phyloP scores from a whole-genome alignment of 345 rosid species.

The Pistacia vera region DNA sequence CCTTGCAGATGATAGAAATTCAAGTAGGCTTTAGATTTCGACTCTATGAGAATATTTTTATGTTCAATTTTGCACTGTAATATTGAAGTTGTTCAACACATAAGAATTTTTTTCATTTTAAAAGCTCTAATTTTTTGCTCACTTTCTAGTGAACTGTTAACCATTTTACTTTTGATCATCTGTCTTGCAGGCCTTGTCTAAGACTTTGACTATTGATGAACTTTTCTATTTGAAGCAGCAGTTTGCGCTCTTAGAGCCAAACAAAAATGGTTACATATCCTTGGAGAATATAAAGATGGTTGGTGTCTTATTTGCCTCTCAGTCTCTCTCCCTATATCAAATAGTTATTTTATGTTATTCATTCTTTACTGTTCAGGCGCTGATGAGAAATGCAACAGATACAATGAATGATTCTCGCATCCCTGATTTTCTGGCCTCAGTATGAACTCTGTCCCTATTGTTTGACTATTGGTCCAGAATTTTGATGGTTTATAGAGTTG shows the following conservation, averaged over 20 bases:
- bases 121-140: background rate
- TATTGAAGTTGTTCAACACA: background rate
- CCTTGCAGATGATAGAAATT: background rate
- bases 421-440: slow-evolving; percentile 72
- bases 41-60: background rate
- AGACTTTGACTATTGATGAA: slow-evolving; percentile 72
- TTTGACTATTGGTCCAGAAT: slow-evolving; percentile 7
- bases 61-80: background rate
- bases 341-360: slow-evolving; percentile 12
- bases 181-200: slow-evolving; percentile 73
- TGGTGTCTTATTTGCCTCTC: slow-evolving; percentile 14
- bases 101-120: background rate
- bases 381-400: slow-evolving; percentile 78
- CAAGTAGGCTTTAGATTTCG: background rate
- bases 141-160: slow-evolving; percentile 1
- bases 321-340: background rate
- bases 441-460: slow-evolving; percentile 30
- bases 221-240: slow-evolving; percentile 69
- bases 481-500: slow-evolving; percentile 1
- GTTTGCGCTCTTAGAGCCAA: slow-evolving; percentile 75
- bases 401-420: slow-evolving; percentile 90
- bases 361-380: slow-evolving; percentile 50
- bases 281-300: slow-evolving; percentile 79
- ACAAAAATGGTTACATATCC: slow-evolving; percentile 60
- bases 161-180: slow-evolving; percentile 8